These are phyloP conservation scores for Gossypium gossypioides DNA, from an alignment of 441 rosid species.

Conservation along the genomic window DNA sequence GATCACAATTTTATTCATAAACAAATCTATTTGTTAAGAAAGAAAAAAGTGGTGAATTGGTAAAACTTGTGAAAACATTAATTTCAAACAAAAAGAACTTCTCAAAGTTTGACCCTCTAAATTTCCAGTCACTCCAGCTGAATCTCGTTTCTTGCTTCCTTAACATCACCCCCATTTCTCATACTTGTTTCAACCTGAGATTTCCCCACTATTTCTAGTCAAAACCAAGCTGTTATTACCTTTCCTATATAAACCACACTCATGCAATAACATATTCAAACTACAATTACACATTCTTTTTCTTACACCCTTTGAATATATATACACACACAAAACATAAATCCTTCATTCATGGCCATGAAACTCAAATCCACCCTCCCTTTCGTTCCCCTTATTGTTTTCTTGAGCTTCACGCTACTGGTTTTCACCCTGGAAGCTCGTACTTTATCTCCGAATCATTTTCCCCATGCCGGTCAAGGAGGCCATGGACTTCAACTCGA, in stretches of 20 bases:
- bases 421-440: not conserved
- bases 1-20: too few relatives aligned
- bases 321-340: not conserved
- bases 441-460: not conserved
- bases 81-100: too few relatives aligned
- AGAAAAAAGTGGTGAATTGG: too few relatives aligned
- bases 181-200: not conserved
- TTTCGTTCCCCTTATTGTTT: not conserved
- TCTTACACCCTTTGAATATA: not conserved
- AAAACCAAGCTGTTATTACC: not conserved
- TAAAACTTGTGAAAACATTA: too few relatives aligned
- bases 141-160: not conserved
- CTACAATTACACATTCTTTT: not conserved
- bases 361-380: not conserved
- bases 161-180: not conserved
- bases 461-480: not conserved
- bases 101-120: not conserved
- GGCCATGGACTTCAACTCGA: not conserved
- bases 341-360: conserved; percentile 2
- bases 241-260: not conserved
- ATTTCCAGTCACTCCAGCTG: not conserved
- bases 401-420: not conserved
- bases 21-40: too few relatives aligned
- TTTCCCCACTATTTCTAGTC: not conserved
- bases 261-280: not conserved